Evolutionary conservation across 2,329 filamentous ascomycete species (phyloP).

Genomic region (Paracamarosporium sp.): DNA sequence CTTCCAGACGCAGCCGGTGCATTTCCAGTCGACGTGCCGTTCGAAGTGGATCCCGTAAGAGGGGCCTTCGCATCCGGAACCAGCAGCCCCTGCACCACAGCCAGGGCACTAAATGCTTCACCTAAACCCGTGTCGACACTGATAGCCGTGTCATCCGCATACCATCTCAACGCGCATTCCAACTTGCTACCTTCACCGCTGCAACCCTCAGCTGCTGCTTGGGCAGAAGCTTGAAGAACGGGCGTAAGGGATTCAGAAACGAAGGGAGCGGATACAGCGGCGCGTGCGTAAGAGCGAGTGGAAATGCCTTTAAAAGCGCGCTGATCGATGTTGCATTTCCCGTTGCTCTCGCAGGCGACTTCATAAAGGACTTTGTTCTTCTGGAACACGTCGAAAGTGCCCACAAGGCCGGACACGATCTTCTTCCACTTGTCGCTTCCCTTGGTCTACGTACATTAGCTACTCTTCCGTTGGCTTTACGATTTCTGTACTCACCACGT

Average conservation of each 20-base stretch:
- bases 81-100: constrained; percentile 31
- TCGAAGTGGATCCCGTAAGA: not conserved
- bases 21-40: not conserved
- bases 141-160: constrained; percentile 2
- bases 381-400: constrained; percentile 38
- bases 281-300: constrained; percentile 28
- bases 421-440: constrained; percentile 29
- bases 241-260: constrained; percentile 19
- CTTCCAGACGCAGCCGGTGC: not conserved
- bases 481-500: constrained; percentile 48
- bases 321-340: constrained; percentile 68
- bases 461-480: too few species aligned
- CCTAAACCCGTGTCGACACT: constrained; percentile 24
- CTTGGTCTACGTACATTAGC: constrained; percentile 25
- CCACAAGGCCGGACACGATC: constrained; percentile 25
- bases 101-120: constrained; percentile 27
- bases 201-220: constrained; percentile 27
- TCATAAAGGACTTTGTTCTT: constrained; percentile 68
- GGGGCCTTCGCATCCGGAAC: constrained; percentile 19
- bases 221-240: constrained; percentile 27
- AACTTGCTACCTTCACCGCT: constrained; percentile 8
- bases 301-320: constrained; percentile 66
- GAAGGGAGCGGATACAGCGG: constrained; percentile 26
- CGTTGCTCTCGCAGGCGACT: constrained; percentile 66
- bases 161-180: constrained; percentile 23